These are phyloP conservation scores for Cryptococcus neoformans DNA, from an alignment of 1,284 basidiomycete genomes.

Conservation along the genomic window DNA sequence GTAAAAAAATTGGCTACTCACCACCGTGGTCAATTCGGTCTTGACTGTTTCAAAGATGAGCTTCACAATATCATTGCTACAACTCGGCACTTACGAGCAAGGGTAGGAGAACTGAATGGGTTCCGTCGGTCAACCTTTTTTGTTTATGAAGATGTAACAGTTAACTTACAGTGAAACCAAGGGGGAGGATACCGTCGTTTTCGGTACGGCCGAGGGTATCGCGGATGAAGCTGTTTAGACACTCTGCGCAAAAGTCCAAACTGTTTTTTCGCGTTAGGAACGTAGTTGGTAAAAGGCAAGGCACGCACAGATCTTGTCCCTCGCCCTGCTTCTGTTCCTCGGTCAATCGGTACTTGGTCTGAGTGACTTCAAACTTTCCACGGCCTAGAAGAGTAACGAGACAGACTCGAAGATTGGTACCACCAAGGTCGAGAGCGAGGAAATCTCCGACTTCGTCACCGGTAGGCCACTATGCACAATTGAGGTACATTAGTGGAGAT, in stretches of 20 bases:
- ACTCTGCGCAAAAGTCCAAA: slow-evolving; percentile 97
- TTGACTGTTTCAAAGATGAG: slow-evolving; percentile 58
- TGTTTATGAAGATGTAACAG: too few species aligned
- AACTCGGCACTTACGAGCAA: slow-evolving; percentile 61
- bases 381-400: slow-evolving; percentile 87
- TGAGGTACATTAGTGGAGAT: background rate
- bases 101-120: slow-evolving; percentile 80
- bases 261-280: slow-evolving; percentile 17
- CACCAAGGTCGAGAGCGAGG: slow-evolving; percentile 92
- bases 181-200: slow-evolving; percentile 69
- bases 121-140: background rate
- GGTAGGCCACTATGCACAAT: slow-evolving; percentile 67
- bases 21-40: slow-evolving; percentile 86
- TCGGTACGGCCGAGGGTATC: slow-evolving; percentile 60
- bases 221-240: slow-evolving; percentile 81
- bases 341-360: slow-evolving; percentile 93
- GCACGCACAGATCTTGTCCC: slow-evolving; percentile 66
- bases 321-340: slow-evolving; percentile 99
- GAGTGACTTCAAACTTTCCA: slow-evolving; percentile 96
- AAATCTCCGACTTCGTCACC: slow-evolving; percentile 87
- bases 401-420: slow-evolving; percentile 96
- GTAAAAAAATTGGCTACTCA: slow-evolving; percentile 15
- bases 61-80: background rate
- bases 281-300: too few species aligned
- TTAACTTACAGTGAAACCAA: slow-evolving; percentile 83